A percentile compares a stretch with the other conserved stretches of the same genome.
phyloP scores from a whole-genome alignment of 257 asterid genomes.

The Haberlea rhodopensis region DNA sequence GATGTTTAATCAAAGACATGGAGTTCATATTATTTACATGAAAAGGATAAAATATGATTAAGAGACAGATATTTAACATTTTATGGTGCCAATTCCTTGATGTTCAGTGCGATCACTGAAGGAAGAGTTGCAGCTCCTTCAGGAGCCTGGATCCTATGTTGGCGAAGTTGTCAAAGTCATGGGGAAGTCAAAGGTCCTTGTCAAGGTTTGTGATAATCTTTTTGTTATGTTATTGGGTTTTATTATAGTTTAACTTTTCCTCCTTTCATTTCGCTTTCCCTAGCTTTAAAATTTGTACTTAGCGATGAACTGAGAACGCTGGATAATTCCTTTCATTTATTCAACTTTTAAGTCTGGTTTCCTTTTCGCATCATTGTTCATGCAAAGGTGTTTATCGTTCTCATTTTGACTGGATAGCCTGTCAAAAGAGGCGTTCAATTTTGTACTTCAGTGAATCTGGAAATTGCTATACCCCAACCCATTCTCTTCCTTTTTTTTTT shows the following conservation, averaged over 20 bases:
- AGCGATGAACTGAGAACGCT: constrained; percentile 7
- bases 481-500: neutral
- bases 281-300: neutral
- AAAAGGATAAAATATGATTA: neutral
- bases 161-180: constrained; percentile 96
- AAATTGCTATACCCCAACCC: neutral
- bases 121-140: constrained; percentile 93
- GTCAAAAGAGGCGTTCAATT: neutral
- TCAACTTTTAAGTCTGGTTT: neutral
- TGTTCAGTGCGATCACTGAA: constrained; percentile 76
- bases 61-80: neutral
- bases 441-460: neutral
- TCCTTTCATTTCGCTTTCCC: neutral
- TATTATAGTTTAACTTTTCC: neutral
- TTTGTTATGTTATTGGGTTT: neutral
- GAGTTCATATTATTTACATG: constrained; percentile 4
- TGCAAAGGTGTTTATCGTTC: neutral
- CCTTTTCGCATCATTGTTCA: neutral
- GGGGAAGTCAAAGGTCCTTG: constrained; percentile 95
- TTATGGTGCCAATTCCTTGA: constrained; percentile 9
- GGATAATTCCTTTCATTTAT: neutral
- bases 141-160: constrained; percentile 97
- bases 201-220: constrained; percentile 56
- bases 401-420: neutral
- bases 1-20: constrained; percentile 7